Evolutionary conservation across 78 protist species (phyloP).

Genomic region (Cavenderia fasciculata): DNA sequence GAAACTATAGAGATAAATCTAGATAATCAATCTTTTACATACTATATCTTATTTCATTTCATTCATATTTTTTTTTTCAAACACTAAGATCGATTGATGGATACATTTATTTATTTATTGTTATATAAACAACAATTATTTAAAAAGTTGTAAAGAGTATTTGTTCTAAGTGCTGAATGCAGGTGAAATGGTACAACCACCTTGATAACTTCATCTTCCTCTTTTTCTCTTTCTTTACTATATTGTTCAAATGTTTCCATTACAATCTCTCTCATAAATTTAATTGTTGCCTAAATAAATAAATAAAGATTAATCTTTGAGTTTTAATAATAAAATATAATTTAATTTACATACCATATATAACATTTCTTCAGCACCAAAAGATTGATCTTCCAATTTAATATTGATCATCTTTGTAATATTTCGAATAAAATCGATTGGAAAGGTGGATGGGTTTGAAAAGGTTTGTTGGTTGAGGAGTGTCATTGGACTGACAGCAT

Average conservation of each 20-base stretch:
- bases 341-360: neutral
- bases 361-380: constrained; percentile 18
- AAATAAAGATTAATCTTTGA: neutral
- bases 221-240: constrained; percentile 39
- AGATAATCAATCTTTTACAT: no score
- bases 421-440: constrained; percentile 16
- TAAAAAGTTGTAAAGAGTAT: constrained; percentile 36
- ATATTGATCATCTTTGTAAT: constrained; percentile 6
- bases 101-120: constrained; percentile 6
- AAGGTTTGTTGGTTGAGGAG: neutral
- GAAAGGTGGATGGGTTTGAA: neutral
- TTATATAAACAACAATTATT: constrained; percentile 37
- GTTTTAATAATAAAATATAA: neutral
- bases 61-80: no score
- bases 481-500: neutral
- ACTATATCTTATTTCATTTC: no score
- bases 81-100: no score
- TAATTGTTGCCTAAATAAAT: neutral
- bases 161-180: constrained; percentile 49
- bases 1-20: no score
- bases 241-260: constrained; percentile 6
- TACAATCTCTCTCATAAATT: constrained; percentile 32
- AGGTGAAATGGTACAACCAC: constrained; percentile 49
- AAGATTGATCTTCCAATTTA: neutral
- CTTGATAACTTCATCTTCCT: constrained; percentile 44